Evolutionary conservation across 768 basidiomycete species (phyloP).

Genomic region (Russula brevipes): DNA sequence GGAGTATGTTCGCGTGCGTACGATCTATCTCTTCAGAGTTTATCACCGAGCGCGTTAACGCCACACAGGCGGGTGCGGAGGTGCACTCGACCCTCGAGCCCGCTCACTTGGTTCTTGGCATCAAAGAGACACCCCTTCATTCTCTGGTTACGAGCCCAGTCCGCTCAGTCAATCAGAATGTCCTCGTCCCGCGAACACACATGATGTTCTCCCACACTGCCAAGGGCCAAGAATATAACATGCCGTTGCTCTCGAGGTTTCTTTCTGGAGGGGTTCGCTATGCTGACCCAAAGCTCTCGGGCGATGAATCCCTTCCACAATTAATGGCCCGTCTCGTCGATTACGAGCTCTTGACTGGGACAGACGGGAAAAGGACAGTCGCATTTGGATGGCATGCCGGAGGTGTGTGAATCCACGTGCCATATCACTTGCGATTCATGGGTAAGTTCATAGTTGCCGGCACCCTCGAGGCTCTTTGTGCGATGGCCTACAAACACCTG

Average conservation of each 20-base stretch:
- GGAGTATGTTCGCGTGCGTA: slow-evolving; percentile 61
- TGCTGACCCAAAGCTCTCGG: slow-evolving; percentile 6
- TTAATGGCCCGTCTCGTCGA: slow-evolving; percentile 61
- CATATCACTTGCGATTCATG: not conserved
- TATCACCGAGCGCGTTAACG: not conserved
- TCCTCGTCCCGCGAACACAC: slow-evolving; percentile 53
- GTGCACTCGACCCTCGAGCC: slow-evolving; percentile 50
- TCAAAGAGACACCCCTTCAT: slow-evolving; percentile 77
- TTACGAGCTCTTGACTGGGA: slow-evolving; percentile 71
- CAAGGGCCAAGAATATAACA: slow-evolving; percentile 86
- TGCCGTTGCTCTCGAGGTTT: slow-evolving; percentile 66
- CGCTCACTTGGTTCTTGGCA: slow-evolving; percentile 77
- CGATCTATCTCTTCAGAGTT: not conserved
- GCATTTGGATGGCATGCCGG: slow-evolving; percentile 94
- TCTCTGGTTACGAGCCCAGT: slow-evolving; percentile 51
- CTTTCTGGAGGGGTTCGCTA: slow-evolving; percentile 30
- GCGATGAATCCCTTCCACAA: slow-evolving; percentile 2
- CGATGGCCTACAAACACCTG: slow-evolving; percentile 74
- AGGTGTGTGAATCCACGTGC: slow-evolving; percentile 43
- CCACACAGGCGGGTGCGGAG: slow-evolving; percentile 67
- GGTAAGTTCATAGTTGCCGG: slow-evolving; percentile 62
- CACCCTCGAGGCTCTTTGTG: slow-evolving; percentile 71
- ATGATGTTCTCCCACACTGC: slow-evolving; percentile 91
- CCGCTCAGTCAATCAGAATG: slow-evolving; percentile 27
- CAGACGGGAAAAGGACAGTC: slow-evolving; percentile 67